A percentile compares a stretch with the other conserved stretches of the same genome.
phyloP scores from a whole-genome alignment of 2,329 filamentous ascomycete species.

The Lasiodiplodia sp. region DNA sequence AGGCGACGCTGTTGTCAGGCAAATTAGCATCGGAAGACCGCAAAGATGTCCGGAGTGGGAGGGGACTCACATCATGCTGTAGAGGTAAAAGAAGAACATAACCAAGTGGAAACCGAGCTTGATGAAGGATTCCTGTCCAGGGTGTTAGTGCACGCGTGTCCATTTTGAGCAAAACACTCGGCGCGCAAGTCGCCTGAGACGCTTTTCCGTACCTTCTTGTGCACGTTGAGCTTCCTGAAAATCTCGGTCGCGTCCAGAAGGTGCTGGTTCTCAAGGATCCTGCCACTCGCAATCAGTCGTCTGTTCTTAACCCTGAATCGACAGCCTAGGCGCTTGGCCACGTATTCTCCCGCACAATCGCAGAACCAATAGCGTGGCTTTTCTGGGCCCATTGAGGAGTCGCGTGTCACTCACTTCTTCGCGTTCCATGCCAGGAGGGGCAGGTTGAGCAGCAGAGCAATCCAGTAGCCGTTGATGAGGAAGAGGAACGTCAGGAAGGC shows the following conservation, averaged over 20 bases:
- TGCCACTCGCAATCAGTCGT: slow-evolving; percentile 54
- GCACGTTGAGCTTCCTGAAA: slow-evolving; percentile 97
- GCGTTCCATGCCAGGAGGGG: slow-evolving; percentile 91
- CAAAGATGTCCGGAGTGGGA: background rate
- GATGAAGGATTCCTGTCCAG: slow-evolving; percentile 90
- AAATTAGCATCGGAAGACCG: slow-evolving; percentile 34
- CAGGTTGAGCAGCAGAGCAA: slow-evolving; percentile 89
- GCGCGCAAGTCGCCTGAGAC: background rate
- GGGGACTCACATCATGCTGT: slow-evolving; percentile 79
- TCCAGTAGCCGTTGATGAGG: slow-evolving; percentile 98
- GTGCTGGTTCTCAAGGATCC: slow-evolving; percentile 97
- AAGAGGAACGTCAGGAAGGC: slow-evolving; percentile 95
- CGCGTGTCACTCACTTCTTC: slow-evolving; percentile 80
- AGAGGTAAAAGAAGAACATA: slow-evolving; percentile 99
- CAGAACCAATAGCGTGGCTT: background rate
- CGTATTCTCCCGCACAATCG: slow-evolving; percentile 1
- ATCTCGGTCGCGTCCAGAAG: slow-evolving; percentile 98
- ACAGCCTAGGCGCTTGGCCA: slow-evolving; percentile 4
- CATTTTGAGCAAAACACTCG: background rate
- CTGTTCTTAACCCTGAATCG: slow-evolving; percentile 2
- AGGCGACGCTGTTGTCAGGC: slow-evolving; percentile 65
- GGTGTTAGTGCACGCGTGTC: background rate
- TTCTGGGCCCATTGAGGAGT: slow-evolving; percentile 3
- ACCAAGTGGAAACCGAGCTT: slow-evolving; percentile 98
- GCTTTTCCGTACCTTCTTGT: slow-evolving; percentile 80